Base-by-base conservation (phyloP, 169 alveolate species). In the Eimeria maxima region DNA sequence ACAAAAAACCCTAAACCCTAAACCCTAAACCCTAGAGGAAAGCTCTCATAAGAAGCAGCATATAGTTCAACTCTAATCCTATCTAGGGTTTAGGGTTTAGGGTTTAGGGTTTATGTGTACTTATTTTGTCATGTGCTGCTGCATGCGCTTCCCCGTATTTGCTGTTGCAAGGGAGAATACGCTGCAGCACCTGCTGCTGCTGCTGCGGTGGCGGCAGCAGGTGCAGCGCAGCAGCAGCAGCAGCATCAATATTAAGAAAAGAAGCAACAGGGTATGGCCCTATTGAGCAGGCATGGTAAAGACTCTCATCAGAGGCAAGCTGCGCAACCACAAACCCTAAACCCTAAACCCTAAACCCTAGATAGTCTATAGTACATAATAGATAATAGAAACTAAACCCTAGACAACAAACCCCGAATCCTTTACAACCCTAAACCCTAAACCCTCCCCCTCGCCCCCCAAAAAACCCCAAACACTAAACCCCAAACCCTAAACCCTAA, bases 121-220 rank as follows among this genome's bases (percentile, higher is more conserved):
- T 55, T 4, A 53, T 8, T 55, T n/a, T 83, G 53, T 83, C 74
- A 24, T 55, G 47, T 27, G 91, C 91, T 27, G 76, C 74, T 47
- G 76, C 91, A 29, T 83, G 76, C 91, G 71, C 91, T n/a, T 83
- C 71, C 73, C 74, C 91, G 2, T 55, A 53, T 22, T 83, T 47
- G 7, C 74, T 8, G 42, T 27, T 78, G 89, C 89, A 78, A 42
- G 89, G 89, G 13, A 78, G 89, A 38, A 78, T 78, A 6, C 67
- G 89, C 42, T 53, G 89, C 89, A 42, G 89, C 47, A 50, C 76
- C 92, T 20, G 92, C 87, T 44, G 95, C 87, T 89, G 95, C 95
- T 89, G 95, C 57, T 50, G 57, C 57, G 5, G 57, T 11, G 5
- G 57, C 57, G 57, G 57, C 57, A 50, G 57, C 57, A 50, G 57